Evolutionary conservation across 805 yeast species (phyloP).

Genomic region (Wickerhamiella azyma): DNA sequence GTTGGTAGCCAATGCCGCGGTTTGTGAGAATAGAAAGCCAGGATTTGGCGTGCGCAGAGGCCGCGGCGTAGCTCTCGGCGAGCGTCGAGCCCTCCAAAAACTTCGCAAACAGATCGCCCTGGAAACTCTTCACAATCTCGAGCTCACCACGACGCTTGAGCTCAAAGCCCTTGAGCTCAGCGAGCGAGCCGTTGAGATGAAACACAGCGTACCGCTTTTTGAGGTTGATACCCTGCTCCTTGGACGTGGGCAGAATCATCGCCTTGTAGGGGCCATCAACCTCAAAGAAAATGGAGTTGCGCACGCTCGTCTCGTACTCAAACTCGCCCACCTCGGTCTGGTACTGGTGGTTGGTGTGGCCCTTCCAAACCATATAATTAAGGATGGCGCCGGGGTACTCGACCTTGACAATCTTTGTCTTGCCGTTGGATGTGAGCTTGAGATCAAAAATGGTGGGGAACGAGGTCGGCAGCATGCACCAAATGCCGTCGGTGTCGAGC

Average conservation of each 20-base stretch:
- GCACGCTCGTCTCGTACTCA: slow-evolving; percentile 65
- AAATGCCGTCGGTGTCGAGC: slow-evolving; percentile 96
- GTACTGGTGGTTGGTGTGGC: slow-evolving; percentile 88
- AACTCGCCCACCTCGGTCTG: slow-evolving; percentile 68
- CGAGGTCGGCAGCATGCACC: slow-evolving; percentile 92
- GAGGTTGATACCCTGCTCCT: slow-evolving; percentile 93
- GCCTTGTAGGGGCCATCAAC: slow-evolving; percentile 98
- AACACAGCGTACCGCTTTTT: slow-evolving; percentile 96
- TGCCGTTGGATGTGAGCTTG: background rate
- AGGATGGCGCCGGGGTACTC: slow-evolving; percentile 96
- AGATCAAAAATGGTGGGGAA: slow-evolving; percentile 61
- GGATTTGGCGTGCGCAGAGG: slow-evolving; percentile 83
- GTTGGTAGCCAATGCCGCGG: slow-evolving; percentile 54
- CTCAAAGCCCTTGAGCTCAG: slow-evolving; percentile 94
- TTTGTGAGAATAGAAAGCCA: slow-evolving; percentile 92
- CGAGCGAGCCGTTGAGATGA: slow-evolving; percentile 83
- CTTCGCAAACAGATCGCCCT: slow-evolving; percentile 81
- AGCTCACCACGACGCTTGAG: slow-evolving; percentile 93
- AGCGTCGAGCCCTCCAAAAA: slow-evolving; percentile 75
- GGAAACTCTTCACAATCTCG: slow-evolving; percentile 85
- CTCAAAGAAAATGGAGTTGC: slow-evolving; percentile 91
- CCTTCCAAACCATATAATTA: slow-evolving; percentile 79
- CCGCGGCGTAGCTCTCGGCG: slow-evolving; percentile 72
- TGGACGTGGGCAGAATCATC: slow-evolving; percentile 92
- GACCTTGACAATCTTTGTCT: slow-evolving; percentile 58